A percentile compares a stretch with the other conserved stretches of the same genome.
Conservation (phyloP, 2,329 filamentous ascomycete species). For the Alternaria gansuensis region DNA sequence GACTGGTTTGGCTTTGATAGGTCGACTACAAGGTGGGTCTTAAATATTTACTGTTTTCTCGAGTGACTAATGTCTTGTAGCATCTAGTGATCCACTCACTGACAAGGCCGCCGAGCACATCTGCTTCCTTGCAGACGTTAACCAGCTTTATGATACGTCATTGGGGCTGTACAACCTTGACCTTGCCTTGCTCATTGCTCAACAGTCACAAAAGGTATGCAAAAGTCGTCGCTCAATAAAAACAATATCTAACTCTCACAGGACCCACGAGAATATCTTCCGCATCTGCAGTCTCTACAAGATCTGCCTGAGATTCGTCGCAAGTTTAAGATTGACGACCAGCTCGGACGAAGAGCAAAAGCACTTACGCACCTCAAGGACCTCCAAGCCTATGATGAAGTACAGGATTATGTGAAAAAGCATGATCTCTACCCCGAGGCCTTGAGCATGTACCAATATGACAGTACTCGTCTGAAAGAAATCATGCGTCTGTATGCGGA, state of each 20-base stretch:
- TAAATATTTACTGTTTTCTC: too few relatives aligned
- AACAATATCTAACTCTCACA: constrained; percentile 29
- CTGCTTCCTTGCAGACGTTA: constrained; percentile 94
- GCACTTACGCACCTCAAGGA: constrained; percentile 79
- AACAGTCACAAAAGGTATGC: constrained; percentile 83
- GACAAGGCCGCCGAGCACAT: constrained; percentile 96
- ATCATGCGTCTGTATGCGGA: constrained; percentile 83
- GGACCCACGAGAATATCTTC: constrained; percentile 93
- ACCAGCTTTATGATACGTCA: constrained; percentile 88
- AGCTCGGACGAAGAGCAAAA: constrained; percentile 78
- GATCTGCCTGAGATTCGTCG: constrained; percentile 74
- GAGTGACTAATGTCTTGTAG: constrained; percentile 23
- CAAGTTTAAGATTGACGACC: constrained; percentile 86
- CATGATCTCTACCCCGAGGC: constrained; percentile 81
- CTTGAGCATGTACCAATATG: constrained; percentile 84
- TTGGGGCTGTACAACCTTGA: constrained; percentile 92
- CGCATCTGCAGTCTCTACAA: constrained; percentile 89
- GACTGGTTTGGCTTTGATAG: constrained; percentile 81
- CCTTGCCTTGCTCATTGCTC: constrained; percentile 86
- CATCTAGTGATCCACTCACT: constrained; percentile 65
- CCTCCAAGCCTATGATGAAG: constrained; percentile 77
- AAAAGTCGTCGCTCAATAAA: neutral
- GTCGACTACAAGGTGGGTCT: constrained; percentile 66
- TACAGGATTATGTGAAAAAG: constrained; percentile 79
- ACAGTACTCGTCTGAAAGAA: constrained; percentile 69